Evolutionary conservation across 1,139 yeast genomes (phyloP).

Genomic region (Pichia sp.): DNA sequence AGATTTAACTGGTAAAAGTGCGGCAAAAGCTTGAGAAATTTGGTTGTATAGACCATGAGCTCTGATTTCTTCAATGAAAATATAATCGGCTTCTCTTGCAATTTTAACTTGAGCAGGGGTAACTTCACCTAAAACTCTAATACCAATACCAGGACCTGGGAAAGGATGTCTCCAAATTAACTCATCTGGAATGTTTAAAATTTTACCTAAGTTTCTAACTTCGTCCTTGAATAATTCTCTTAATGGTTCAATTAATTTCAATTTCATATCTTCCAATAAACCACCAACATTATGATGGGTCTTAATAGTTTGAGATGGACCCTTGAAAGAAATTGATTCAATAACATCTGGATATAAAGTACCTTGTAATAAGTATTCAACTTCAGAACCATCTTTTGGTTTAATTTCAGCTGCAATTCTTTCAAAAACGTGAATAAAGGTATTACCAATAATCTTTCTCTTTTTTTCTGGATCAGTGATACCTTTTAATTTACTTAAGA

Average conservation of each 20-base stretch:
- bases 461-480: conserved; percentile 98
- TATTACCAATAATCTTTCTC: conserved; percentile 97
- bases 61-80: conserved; percentile 91
- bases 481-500: conserved; percentile 79
- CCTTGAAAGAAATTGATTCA: conserved; percentile 97
- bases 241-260: conserved; percentile 95
- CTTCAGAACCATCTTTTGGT: conserved; percentile 84
- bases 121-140: conserved; percentile 95
- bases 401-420: conserved; percentile 89
- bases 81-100: conserved; percentile 95
- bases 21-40: conserved; percentile 97
- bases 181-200: conserved; percentile 93
- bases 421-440: conserved; percentile 94
- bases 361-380: conserved; percentile 93
- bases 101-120: conserved; percentile 87
- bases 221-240: conserved; percentile 98
- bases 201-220: conserved; percentile 92
- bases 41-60: conserved; percentile 88
- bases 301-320: conserved; percentile 98
- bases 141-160: conserved; percentile 99
- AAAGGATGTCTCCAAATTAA: conserved; percentile 99
- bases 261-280: conserved; percentile 92
- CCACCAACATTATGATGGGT: conserved; percentile 99
- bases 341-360: conserved; percentile 98
- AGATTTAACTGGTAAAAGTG: conserved; percentile 91